phyloP scores from a whole-genome alignment of 495 filamentous ascomycete species.

The Lasiosphaeris hirsuta region DNA sequence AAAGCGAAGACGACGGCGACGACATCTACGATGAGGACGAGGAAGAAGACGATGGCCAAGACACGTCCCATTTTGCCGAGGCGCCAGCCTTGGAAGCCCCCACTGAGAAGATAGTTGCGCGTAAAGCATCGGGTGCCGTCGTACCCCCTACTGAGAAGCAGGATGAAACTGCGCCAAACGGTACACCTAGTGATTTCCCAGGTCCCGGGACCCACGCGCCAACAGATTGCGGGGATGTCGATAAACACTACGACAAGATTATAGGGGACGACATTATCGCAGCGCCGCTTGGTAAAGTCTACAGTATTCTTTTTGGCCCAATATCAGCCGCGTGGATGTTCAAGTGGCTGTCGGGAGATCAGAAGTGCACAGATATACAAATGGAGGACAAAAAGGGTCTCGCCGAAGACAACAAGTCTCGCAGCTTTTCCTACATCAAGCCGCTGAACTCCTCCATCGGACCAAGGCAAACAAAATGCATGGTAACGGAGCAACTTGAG shows the following conservation, averaged over 20 bases:
- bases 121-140: slow-evolving; percentile 65
- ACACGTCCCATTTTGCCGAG: slow-evolving; percentile 57
- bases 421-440: slow-evolving; percentile 87
- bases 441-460: slow-evolving; percentile 80
- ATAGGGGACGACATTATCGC: slow-evolving; percentile 82
- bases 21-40: slow-evolving; percentile 77
- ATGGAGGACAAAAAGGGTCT: slow-evolving; percentile 80
- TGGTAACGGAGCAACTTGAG: slow-evolving; percentile 79
- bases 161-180: slow-evolving; percentile 55
- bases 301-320: slow-evolving; percentile 80
- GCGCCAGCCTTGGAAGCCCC: slow-evolving; percentile 62
- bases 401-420: slow-evolving; percentile 65
- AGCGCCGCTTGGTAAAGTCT: slow-evolving; percentile 89
- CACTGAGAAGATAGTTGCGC: slow-evolving; percentile 52
- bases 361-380: slow-evolving; percentile 82
- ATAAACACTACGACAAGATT: slow-evolving; percentile 76
- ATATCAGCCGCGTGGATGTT: slow-evolving; percentile 73
- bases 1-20: slow-evolving; percentile 62
- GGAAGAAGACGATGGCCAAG: slow-evolving; percentile 60
- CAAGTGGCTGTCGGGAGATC: slow-evolving; percentile 80
- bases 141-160: slow-evolving; percentile 50
- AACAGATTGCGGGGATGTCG: slow-evolving; percentile 75
- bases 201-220: slow-evolving; percentile 79
- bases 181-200: slow-evolving; percentile 67
- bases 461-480: slow-evolving; percentile 92